These are phyloP conservation scores for Bruguiera parviflora DNA, from an alignment of 345 rosid genomes.

Conservation along the genomic window DNA sequence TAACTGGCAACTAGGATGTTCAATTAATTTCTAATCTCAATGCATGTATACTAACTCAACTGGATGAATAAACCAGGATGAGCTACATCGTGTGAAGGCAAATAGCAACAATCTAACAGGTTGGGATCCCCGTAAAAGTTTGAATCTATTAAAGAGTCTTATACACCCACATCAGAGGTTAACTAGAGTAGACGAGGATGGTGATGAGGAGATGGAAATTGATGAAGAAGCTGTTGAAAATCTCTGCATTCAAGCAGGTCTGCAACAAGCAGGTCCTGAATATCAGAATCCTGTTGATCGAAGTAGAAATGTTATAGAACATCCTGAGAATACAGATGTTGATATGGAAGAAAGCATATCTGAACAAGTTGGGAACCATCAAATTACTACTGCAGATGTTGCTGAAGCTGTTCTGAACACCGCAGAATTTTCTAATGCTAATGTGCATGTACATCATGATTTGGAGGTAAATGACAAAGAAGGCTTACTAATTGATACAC, in stretches of 20 bases:
- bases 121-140: conserved; percentile 90
- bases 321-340: conserved; percentile 53
- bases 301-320: conserved; percentile 22
- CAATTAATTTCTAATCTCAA: neutral
- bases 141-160: conserved; percentile 79
- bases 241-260: conserved; percentile 55
- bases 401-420: conserved; percentile 27
- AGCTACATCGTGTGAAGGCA: conserved; percentile 74
- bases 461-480: conserved; percentile 16
- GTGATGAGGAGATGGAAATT: conserved; percentile 99
- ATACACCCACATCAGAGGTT: conserved; percentile 57
- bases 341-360: conserved; percentile 63
- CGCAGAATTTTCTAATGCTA: conserved; percentile 9
- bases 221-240: conserved; percentile 94
- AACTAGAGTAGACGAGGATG: conserved; percentile 74
- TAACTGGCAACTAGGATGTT: neutral
- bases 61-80: conserved; percentile 60
- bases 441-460: neutral
- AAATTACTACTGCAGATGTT: conserved; percentile 14
- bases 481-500: conserved; percentile 22
- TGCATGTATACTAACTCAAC: neutral
- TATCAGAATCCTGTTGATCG: conserved; percentile 25
- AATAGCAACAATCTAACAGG: conserved; percentile 66
- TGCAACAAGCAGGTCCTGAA: conserved; percentile 41
- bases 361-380: conserved; percentile 40